Evolutionary conservation across 108 stramenopile genomes (phyloP), one percentile per base, ranked within the genome.

Genomic region (Cyclostephanos tholiformis): DNA sequence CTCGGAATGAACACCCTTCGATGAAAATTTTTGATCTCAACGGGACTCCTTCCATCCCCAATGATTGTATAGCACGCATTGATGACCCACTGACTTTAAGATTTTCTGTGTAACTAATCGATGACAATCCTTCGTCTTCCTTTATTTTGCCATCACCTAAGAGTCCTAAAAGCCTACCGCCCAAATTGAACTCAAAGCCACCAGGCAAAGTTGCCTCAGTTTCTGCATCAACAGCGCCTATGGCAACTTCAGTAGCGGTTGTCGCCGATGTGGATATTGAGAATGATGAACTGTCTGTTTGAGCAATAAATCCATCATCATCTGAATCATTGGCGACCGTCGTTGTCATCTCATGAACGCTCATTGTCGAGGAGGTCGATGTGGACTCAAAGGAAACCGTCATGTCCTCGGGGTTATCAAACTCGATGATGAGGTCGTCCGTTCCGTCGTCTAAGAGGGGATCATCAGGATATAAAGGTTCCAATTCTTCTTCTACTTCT

Each of bases 1-100:
- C 59, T 17, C 59, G 27, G 59, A 60, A 60, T 6, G 30, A 13
- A 38, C 59, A 60, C 19, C 32, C 32, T 36, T 60, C 59, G 32
- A 60, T 38, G 22, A 17, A 60, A 36, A 60, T 60, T 6, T 35
- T 60, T 19, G 59, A 60, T 1, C 53, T 10, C 0, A 17, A 16
- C 30, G 4, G 0, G 32, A 32, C 59, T 19, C 38, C 59, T 19
- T 35, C 59, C 32, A 19, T 36, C 59, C 35, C 59, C 30, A 36
- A 60, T 16, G 32, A 36, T 36, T 32, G 59, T 16, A 19, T 60
- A 0, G 30, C 59, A 60, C 27, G 27, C n/a, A 35, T 17, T 9
- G 30, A 36, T 35, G 6, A 35, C 30, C 30, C 27, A 25, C 57
- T 17, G 0, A 14, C 30, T 14, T 29, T 12, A 38, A 27, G 59